A percentile compares a stretch with the other conserved stretches of the same genome.
Evolutionary conservation across 108 stramenopile genomes (phyloP).

Genomic region (Craspedostauros australis): DNA sequence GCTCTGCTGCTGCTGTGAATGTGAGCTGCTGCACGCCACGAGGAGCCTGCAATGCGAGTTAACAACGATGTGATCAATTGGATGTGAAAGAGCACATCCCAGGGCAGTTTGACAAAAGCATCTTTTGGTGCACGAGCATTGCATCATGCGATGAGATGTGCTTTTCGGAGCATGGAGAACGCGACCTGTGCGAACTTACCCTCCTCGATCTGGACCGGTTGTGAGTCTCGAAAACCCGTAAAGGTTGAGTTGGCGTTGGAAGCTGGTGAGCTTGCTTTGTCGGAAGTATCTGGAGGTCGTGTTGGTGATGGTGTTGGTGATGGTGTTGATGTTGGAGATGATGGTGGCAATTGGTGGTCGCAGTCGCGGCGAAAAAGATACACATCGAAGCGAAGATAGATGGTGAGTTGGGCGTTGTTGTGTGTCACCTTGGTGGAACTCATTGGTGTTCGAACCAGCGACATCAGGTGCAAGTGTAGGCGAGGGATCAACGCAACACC

Average conservation of each 20-base stretch:
- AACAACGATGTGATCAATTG: neutral
- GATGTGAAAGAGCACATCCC: neutral
- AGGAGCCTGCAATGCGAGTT: neutral
- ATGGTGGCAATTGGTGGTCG: too few species aligned
- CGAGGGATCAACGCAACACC: neutral
- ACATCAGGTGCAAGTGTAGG: neutral
- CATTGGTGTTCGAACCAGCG: neutral
- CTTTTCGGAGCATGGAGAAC: neutral
- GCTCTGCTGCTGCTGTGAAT: neutral
- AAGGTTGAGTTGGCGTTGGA: conserved; percentile 15
- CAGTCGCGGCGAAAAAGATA: too few species aligned
- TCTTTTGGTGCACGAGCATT: neutral
- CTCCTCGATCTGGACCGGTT: conserved; percentile 31
- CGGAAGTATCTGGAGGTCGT: conserved; percentile 17
- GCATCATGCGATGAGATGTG: neutral
- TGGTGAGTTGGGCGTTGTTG: too few species aligned
- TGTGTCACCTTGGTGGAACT: neutral
- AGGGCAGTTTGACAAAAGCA: neutral
- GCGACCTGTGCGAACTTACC: conserved; percentile 16
- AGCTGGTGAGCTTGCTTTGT: conserved; percentile 22
- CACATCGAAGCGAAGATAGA: too few species aligned
- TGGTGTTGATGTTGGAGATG: too few species aligned
- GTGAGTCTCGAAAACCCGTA: conserved; percentile 47
- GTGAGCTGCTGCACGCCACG: neutral
- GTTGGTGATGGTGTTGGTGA: too few species aligned